Evolutionary conservation across 345 rosid species (phyloP).

Genomic region (Dovyalis caffra): DNA sequence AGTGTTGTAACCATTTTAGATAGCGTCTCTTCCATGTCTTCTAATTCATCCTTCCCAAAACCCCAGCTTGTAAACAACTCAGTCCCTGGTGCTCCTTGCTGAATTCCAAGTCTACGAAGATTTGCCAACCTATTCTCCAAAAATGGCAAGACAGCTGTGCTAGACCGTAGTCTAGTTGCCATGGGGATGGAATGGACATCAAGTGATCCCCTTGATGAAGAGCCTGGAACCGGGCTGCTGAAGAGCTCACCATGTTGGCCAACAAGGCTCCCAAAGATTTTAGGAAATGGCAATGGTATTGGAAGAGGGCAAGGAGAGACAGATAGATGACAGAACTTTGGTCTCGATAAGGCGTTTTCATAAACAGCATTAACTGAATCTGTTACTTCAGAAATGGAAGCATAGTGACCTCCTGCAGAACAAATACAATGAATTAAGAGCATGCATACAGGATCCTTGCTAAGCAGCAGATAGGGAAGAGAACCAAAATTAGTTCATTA

Average conservation of each 20-base stretch:
- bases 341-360: constrained; percentile 39
- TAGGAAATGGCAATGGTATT: constrained; percentile 87
- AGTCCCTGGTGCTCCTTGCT: constrained; percentile 60
- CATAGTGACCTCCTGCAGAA: constrained; percentile 44
- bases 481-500: not conserved
- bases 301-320: constrained; percentile 81
- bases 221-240: constrained; percentile 46
- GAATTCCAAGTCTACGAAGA: constrained; percentile 56
- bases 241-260: constrained; percentile 74
- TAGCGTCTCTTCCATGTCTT: constrained; percentile 68
- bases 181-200: constrained; percentile 78
- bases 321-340: constrained; percentile 66
- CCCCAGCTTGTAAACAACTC: constrained; percentile 78
- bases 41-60: constrained; percentile 73
- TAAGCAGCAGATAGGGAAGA: not conserved
- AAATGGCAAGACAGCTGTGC: constrained; percentile 65
- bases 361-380: constrained; percentile 48
- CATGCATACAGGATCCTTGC: not conserved
- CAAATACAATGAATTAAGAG: not conserved
- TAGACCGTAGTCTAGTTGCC: constrained; percentile 68
- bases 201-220: constrained; percentile 54
- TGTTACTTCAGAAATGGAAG: constrained; percentile 65
- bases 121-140: constrained; percentile 55
- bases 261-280: constrained; percentile 64
- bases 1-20: constrained; percentile 59